Evolutionary conservation across 768 basidiomycete species (phyloP), one percentile per base, ranked within the genome.

Genomic region (Mrakia blollopis): DNA sequence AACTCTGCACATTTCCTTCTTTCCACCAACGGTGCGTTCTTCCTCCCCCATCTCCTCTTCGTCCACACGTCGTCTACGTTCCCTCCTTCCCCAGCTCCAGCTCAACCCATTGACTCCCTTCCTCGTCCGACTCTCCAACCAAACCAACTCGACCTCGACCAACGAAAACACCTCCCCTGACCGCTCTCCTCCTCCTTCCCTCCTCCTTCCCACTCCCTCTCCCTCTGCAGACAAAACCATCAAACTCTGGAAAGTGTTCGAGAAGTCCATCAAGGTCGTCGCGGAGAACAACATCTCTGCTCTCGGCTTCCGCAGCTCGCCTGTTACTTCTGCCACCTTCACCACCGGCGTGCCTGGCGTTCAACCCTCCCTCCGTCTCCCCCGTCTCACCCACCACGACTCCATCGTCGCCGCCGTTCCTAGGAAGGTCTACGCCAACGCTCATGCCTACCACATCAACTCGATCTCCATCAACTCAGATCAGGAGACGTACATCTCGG

Each of bases 181-280:
- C 30, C 6, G 6, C 35, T 41, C 39, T 11, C 11, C 39, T 11
- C 11, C 39, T 41, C 44, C 44, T 14, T 50, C 47, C 47, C 47
- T 50, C 23, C 44, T 65, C 47, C 47, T 50, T 32, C 54, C 63
- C 72, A 28, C 37, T 61, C 62, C 14, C 30, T 16, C 28, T 47
- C 30, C 21, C 47, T 28, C 30, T 54, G 39, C 82, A 99, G 97
- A 99, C 87, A 99, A 99, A 87, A 99, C 97, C 47, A 97, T 99
- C 87, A 99, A 99, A 84, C 89, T 98, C 75, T 99, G 97, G 97
- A 98, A 99, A 84, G 95, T 99, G n/a, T 98, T 98, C 79, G 97
- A 98, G 86, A 98, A 98, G 86, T 91, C 91, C 54, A 87, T 99
- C 81, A 91, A 91, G 80, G 93, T 98, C 62, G 95, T 99, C 54